Evolutionary conservation across 345 rosid species (phyloP).

Genomic region (Eucalyptus regnans): DNA sequence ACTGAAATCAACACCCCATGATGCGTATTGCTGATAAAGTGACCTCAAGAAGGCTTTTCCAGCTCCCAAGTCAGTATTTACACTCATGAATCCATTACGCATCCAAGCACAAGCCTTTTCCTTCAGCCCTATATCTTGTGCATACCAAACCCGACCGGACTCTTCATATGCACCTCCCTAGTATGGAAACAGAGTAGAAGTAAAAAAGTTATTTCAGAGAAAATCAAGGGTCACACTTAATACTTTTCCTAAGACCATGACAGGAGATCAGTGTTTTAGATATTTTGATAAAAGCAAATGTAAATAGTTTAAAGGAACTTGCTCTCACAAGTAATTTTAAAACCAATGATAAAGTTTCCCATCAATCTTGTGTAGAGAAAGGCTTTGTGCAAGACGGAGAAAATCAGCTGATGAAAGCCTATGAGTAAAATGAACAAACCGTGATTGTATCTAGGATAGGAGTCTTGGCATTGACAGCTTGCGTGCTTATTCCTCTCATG

Average conservation of each 20-base stretch:
- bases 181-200: background rate
- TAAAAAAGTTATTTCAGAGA: background rate
- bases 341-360: background rate
- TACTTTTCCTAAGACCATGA: background rate
- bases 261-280: background rate
- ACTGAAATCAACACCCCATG: conserved; percentile 97
- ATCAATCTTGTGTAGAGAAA: background rate
- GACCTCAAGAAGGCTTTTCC: conserved; percentile 88
- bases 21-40: conserved; percentile 69
- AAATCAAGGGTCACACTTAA: background rate
- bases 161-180: conserved; percentile 61
- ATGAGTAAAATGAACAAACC: conserved; percentile 13
- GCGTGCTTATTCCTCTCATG: conserved; percentile 91
- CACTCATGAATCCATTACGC: conserved; percentile 87
- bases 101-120: conserved; percentile 94
- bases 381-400: background rate
- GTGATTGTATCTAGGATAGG: conserved; percentile 47
- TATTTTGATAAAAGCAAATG: background rate
- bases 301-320: background rate
- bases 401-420: background rate
- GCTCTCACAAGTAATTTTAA: background rate
- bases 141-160: conserved; percentile 52
- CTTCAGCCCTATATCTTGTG: conserved; percentile 68
- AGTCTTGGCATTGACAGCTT: conserved; percentile 73
- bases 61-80: conserved; percentile 55